Evolutionary conservation across 768 basidiomycete species (phyloP).

Genomic region (Phallus indusiatus): DNA sequence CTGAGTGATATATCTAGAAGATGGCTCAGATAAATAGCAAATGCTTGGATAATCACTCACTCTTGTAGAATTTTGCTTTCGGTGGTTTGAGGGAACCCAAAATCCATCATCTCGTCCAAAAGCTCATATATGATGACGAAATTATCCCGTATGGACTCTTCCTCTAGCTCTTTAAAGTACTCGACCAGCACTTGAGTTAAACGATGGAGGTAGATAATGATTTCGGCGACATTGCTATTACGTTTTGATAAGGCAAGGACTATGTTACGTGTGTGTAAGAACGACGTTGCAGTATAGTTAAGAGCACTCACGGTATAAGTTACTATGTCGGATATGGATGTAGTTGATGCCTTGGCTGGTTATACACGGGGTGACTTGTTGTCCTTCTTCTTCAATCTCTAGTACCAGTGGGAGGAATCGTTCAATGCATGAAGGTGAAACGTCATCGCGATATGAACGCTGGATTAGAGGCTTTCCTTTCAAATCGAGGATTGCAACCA

Average conservation of each 20-base stretch:
- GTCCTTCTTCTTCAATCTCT: conserved; percentile 95
- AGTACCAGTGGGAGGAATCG: conserved; percentile 88
- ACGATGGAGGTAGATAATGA: conserved; percentile 93
- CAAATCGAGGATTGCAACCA: conserved; percentile 93
- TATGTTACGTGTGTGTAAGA: conserved; percentile 22
- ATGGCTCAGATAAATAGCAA: not conserved
- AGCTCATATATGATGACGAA: conserved; percentile 99
- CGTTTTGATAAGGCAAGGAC: conserved; percentile 94
- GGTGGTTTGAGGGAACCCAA: conserved; percentile 97
- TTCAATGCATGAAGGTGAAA: conserved; percentile 81
- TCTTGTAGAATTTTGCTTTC: conserved; percentile 99
- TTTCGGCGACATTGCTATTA: conserved; percentile 92
- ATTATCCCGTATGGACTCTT: conserved; percentile 97
- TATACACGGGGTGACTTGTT: conserved; percentile 94
- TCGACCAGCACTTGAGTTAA: conserved; percentile 88
- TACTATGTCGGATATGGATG: conserved; percentile 97
- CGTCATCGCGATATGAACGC: conserved; percentile 93
- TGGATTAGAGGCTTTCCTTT: conserved; percentile 98
- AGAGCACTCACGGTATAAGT: conserved; percentile 74
- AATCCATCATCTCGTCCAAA: conserved; percentile 99
- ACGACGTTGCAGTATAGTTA: not conserved
- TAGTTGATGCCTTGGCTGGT: conserved; percentile 93
- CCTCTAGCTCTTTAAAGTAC: conserved; percentile 99
- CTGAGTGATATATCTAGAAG: conserved; percentile 85
- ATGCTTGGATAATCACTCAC: conserved; percentile 32